Conservation (phyloP, 768 basidiomycete genomes). For the Termitomyces sp. region DNA sequence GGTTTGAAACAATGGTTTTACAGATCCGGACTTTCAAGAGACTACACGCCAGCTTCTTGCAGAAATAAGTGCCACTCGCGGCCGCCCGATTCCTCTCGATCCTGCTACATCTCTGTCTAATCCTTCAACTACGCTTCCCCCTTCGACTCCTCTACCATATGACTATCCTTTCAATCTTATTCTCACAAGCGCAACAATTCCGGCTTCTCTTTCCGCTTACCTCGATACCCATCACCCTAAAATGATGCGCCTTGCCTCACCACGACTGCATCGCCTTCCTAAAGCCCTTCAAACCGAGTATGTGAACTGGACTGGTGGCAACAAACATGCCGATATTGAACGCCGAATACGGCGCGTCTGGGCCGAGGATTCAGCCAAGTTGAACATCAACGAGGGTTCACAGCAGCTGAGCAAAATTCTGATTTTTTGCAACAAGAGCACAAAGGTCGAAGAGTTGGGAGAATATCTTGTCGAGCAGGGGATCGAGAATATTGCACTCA, state of each 20-base stretch:
- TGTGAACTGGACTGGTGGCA: constrained; percentile 73
- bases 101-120: constrained; percentile 10
- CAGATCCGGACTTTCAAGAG: constrained; percentile 80
- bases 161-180: constrained; percentile 77
- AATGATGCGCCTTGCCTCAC: constrained; percentile 73
- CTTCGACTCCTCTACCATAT: no score
- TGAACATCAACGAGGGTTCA: constrained; percentile 12
- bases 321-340: constrained; percentile 76
- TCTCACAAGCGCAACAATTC: constrained; percentile 85
- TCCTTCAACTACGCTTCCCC: constrained; percentile 10
- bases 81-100: constrained; percentile 35
- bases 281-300: constrained; percentile 62
- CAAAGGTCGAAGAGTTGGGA: constrained; percentile 60
- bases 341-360: constrained; percentile 69
- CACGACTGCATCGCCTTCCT: constrained; percentile 76
- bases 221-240: constrained; percentile 57
- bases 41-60: constrained; percentile 66
- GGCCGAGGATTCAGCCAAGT: constrained; percentile 50
- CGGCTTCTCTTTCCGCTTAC: constrained; percentile 63
- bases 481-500: constrained; percentile 60
- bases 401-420: constrained; percentile 58
- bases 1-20: background rate
- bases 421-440: constrained; percentile 78
- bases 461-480: constrained; percentile 53
- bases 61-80: constrained; percentile 63